phyloP scores from a whole-genome alignment of 2,329 filamentous ascomycete genomes.

The Fusarium nygamai region DNA sequence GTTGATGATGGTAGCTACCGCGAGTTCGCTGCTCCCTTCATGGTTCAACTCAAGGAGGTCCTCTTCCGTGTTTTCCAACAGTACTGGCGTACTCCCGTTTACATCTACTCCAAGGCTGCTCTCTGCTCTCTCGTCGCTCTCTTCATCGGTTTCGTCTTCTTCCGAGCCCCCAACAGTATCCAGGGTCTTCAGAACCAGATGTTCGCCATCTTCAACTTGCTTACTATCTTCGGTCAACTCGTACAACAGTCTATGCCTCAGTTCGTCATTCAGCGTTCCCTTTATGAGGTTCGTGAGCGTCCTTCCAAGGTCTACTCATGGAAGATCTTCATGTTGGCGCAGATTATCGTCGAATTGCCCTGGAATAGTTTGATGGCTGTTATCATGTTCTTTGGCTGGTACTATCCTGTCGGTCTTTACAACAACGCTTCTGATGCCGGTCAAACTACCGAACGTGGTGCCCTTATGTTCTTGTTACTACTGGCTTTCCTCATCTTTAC shows the following conservation, averaged over 20 bases:
- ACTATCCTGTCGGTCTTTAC: conserved; percentile 85
- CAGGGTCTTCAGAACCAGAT: conserved; percentile 88
- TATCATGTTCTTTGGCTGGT: conserved; percentile 84
- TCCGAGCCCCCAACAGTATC: conserved; percentile 73
- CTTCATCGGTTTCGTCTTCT: conserved; percentile 87
- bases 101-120: conserved; percentile 84
- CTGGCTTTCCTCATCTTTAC: conserved; percentile 82
- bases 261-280: conserved; percentile 81
- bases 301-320: conserved; percentile 87
- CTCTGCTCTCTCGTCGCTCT: conserved; percentile 73
- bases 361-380: conserved; percentile 82
- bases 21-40: conserved; percentile 84
- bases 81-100: conserved; percentile 89
- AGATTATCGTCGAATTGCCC: conserved; percentile 85
- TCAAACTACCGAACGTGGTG: conserved; percentile 74
- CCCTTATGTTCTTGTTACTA: conserved; percentile 81
- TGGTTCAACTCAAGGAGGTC: conserved; percentile 72
- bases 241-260: conserved; percentile 86
- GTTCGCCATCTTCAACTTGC: conserved; percentile 86
- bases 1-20: conserved; percentile 63
- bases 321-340: conserved; percentile 85
- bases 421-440: conserved; percentile 71
- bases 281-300: conserved; percentile 87
- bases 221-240: conserved; percentile 83
- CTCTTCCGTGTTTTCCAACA: conserved; percentile 84